A percentile compares a stretch with the other conserved stretches of the same genome.
Evolutionary conservation across 1,284 basidiomycete genomes (phyloP).

Genomic region (Puccinia coronata): DNA sequence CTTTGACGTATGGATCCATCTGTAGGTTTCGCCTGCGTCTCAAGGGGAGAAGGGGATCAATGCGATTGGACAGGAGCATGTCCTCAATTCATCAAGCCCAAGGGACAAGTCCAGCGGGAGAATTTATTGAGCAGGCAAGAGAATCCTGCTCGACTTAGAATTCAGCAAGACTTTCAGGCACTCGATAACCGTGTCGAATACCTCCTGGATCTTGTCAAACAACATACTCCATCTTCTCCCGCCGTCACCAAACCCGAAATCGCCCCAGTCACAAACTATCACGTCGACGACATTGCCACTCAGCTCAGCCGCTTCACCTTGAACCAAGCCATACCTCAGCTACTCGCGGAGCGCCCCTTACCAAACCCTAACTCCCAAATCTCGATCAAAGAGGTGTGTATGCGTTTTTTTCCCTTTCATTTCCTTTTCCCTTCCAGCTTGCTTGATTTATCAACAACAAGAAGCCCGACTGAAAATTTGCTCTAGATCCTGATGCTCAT

Average conservation of each 20-base stretch:
- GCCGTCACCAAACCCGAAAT: constrained; percentile 3
- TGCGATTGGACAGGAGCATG: constrained; percentile 35
- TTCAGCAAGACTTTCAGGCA: constrained; percentile 23
- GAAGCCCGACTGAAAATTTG: not conserved
- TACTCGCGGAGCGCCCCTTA: not conserved
- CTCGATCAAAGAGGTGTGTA: constrained; percentile 28
- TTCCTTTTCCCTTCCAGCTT: not conserved
- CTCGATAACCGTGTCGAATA: constrained; percentile 1
- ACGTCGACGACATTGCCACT: constrained; percentile 30
- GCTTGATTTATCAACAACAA: not conserved
- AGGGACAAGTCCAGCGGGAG: not conserved
- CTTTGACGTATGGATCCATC: not conserved
- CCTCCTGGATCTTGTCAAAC: constrained; percentile 12
- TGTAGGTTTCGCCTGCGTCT: constrained; percentile 34
- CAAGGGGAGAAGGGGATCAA: constrained; percentile 40
- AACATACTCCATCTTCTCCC: not conserved
- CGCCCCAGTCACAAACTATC: constrained; percentile 29
- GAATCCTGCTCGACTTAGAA: constrained; percentile 10
- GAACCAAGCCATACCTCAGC: constrained; percentile 22
- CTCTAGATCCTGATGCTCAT: not conserved
- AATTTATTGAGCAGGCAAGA: not conserved
- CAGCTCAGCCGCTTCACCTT: constrained; percentile 37
- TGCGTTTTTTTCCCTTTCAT: not conserved
- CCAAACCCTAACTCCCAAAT: constrained; percentile 27
- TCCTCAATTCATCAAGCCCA: constrained; percentile 28